Evolutionary conservation across 2,329 filamentous ascomycete genomes (phyloP).

Genomic region (Aspergillus pseudotamarii): DNA sequence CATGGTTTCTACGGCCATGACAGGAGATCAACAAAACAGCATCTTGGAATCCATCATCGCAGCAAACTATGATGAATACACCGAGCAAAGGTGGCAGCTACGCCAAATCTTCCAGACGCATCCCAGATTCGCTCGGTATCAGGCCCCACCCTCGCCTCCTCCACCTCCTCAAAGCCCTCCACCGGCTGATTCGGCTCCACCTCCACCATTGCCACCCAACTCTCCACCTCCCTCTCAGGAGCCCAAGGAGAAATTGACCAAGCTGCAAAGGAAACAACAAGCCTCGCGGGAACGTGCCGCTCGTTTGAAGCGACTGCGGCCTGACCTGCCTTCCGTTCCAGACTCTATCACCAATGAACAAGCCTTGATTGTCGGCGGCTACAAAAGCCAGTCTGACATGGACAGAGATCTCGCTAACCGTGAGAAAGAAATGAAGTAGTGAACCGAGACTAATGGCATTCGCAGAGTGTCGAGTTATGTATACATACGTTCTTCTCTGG

Average conservation of each 20-base stretch:
- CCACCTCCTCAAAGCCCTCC: constrained; percentile 27
- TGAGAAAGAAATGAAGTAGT: constrained; percentile 23
- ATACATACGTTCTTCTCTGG: background rate
- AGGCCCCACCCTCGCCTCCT: constrained; percentile 28
- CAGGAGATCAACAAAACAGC: constrained; percentile 43
- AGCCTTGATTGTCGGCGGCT: constrained; percentile 35
- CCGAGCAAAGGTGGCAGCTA: constrained; percentile 67
- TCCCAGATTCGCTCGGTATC: constrained; percentile 37
- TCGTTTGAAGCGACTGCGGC: constrained; percentile 33
- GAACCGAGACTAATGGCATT: constrained; percentile 7
- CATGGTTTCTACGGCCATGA: constrained; percentile 48
- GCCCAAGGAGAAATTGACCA: constrained; percentile 26
- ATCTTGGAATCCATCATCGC: constrained; percentile 73
- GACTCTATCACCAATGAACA: constrained; percentile 31
- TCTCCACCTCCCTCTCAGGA: constrained; percentile 22
- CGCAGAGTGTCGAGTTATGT: background rate
- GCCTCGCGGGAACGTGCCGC: constrained; percentile 33
- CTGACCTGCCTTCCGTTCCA: constrained; percentile 32
- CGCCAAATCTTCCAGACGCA: constrained; percentile 53
- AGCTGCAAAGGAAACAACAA: constrained; percentile 29
- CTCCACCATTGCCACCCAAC: constrained; percentile 27
- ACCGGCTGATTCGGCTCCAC: constrained; percentile 20
- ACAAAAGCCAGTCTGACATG: constrained; percentile 35
- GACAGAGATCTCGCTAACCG: constrained; percentile 31
- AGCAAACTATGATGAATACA: constrained; percentile 78